A percentile compares a stretch with the other conserved stretches of the same genome.
phyloP scores from a whole-genome alignment of 2,329 filamentous ascomycete genomes.

The Incumbomyces lentus region DNA sequence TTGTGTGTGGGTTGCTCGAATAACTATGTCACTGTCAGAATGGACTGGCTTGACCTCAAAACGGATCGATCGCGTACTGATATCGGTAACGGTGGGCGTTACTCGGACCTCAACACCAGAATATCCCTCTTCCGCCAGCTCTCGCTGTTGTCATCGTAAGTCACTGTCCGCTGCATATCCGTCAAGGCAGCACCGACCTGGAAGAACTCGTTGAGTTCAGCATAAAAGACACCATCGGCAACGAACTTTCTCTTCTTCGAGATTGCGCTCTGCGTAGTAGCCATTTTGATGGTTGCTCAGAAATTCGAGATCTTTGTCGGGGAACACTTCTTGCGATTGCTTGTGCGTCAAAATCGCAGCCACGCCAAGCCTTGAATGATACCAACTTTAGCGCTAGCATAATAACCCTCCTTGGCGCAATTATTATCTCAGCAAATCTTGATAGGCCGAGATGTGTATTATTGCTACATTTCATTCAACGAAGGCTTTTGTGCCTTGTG shows the following conservation, averaged over 20 bases:
- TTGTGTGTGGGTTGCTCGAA: conserved; percentile 99
- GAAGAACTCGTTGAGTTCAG: conserved; percentile 99
- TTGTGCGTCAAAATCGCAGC: too few species aligned
- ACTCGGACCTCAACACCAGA: conserved; percentile 99
- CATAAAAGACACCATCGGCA: conserved; percentile 99
- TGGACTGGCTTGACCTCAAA: neutral
- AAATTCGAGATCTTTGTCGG: neutral
- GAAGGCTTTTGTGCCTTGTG: too few species aligned
- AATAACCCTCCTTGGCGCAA: too few species aligned
- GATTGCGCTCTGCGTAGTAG: conserved; percentile 42
- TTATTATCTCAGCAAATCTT: too few species aligned
- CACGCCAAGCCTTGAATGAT: neutral
- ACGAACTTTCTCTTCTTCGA: conserved; percentile 61
- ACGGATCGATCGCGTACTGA: conserved; percentile 48
- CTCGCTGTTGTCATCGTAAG: conserved; percentile 48
- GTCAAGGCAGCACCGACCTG: conserved; percentile 37
- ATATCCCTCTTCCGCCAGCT: conserved; percentile 99
- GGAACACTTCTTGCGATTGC: too few species aligned
- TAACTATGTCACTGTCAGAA: conserved; percentile 44
- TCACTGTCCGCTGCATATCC: too few species aligned
- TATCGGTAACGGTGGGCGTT: conserved; percentile 98
- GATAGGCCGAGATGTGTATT: too few species aligned
- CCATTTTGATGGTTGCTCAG: conserved; percentile 28
- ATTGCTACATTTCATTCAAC: too few species aligned
- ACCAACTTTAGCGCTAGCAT: neutral